Base-by-base conservation (phyloP, 345 rosid species). In the Citrus trifoliata region DNA sequence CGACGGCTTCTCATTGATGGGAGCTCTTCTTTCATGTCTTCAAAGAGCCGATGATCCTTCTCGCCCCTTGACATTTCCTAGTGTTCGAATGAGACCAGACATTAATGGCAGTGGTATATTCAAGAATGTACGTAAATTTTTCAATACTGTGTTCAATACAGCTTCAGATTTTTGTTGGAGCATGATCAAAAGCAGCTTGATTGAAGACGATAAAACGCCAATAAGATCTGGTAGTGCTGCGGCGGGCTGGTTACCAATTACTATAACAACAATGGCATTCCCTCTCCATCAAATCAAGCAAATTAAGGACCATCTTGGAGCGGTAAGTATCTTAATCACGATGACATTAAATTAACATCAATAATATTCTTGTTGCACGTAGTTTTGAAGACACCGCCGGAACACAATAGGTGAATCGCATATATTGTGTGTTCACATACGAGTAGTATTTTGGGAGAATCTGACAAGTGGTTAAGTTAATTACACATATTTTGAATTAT, bases 1-100 rank as follows among this genome's bases (percentile, higher is more conserved):
- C 0, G 88, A 88, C 53, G 90, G 90, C 38, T 82, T 69, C 63
- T 85, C 87, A 66, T 33, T 88, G 4, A 79, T 88, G 77, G 87
- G 85, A 38, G 82, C 83, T 19, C 86, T 85, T 48, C 67, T 88
- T 27, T 88, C 88, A 24, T 78, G 84, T 60, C 70, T 88, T 0
- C 75, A 80, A 67, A 76, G 88, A 46, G 88, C 83, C 21, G 87
- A 88, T 12, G 56, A 80, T 18, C 86, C 88, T 63, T 76, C 86
- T 35, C 79, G 73, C 30, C 88, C 90, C 5, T 37, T 82, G 64
- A 73, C 83, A 4, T 76, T 85, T 62, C 86, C 90, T 27, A 64
- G 77, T 22, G 61, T 46, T 24, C 40, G 33, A 24, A 1, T 28
- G 28, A 37, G 37, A 10, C 1, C 61, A 6, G 37, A 64, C 19